Conservation (phyloP, 371 early-diverging fungal genomes). For the Lichtheimia corymbifera region DNA sequence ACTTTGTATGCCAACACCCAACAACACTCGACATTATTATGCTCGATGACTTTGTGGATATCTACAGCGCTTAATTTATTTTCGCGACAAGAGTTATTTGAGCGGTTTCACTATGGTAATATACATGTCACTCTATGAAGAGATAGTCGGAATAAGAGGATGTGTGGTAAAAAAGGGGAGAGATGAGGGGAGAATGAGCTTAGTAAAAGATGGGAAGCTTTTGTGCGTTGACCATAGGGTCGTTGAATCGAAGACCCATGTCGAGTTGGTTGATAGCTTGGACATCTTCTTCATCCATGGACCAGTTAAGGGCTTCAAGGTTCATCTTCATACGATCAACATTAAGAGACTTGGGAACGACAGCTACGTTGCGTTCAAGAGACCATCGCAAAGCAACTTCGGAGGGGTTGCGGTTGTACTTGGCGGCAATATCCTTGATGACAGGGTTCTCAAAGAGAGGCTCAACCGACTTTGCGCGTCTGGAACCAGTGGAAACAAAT, state of each 20-base stretch:
- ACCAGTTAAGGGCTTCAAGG: conserved; percentile 28
- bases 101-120: not conserved
- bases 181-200: not conserved
- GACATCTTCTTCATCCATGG: conserved; percentile 36
- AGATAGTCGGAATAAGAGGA: not conserved
- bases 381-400: conserved; percentile 63
- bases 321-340: conserved; percentile 51
- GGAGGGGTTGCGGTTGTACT: conserved; percentile 40
- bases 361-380: conserved; percentile 54
- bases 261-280: conserved; percentile 29
- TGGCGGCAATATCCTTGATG: conserved; percentile 41
- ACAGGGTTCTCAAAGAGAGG: conserved; percentile 37
- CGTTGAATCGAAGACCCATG: conserved; percentile 27
- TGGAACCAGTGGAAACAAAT: conserved; percentile 45
- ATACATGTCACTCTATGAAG: not conserved
- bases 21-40: too few relatives aligned
- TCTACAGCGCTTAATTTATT: too few relatives aligned
- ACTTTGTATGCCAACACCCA: too few relatives aligned
- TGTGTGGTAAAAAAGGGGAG: not conserved
- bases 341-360: conserved; percentile 68
- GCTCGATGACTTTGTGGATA: too few relatives aligned
- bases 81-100: not conserved
- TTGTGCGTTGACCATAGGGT: conserved; percentile 26
- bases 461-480: conserved; percentile 24
- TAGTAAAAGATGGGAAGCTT: conserved; percentile 26